Percentiles rank a stretch among this genome's conserved stretches.
These are phyloP conservation scores for Boletellus emodensis DNA, from an alignment of 768 basidiomycete species.

Conservation along the genomic window DNA sequence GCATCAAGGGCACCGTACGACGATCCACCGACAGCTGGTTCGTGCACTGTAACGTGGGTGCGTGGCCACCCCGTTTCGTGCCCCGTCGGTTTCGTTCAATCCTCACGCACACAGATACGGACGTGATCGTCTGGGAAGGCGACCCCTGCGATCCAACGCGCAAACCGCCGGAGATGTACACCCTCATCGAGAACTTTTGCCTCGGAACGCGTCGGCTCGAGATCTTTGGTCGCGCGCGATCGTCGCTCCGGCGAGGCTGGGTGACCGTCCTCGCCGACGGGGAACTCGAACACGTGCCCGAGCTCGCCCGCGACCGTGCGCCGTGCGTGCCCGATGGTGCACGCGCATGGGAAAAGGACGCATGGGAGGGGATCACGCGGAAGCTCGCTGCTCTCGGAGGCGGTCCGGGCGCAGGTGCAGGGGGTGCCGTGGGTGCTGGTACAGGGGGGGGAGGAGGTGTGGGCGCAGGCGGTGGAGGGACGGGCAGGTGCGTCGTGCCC, in stretches of 20 bases:
- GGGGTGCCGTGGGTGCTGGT: no score
- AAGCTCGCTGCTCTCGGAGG: slow-evolving; percentile 44
- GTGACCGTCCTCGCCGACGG: slow-evolving; percentile 74
- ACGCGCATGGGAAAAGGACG: slow-evolving; percentile 54
- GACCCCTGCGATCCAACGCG: slow-evolving; percentile 76
- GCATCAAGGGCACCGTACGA: slow-evolving; percentile 94
- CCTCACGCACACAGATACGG: slow-evolving; percentile 63
- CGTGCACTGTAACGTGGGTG: slow-evolving; percentile 97
- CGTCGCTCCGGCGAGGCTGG: slow-evolving; percentile 84
- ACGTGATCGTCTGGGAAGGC: slow-evolving; percentile 96
- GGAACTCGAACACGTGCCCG: slow-evolving; percentile 51
- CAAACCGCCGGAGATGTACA: slow-evolving; percentile 95
- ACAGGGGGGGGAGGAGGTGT: no score
- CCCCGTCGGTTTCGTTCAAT: background rate
- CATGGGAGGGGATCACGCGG: slow-evolving; percentile 61
- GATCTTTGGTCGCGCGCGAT: slow-evolving; percentile 70
- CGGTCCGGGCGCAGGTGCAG: no score
- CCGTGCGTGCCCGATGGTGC: slow-evolving; percentile 27
- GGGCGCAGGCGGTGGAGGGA: no score
- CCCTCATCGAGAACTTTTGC: slow-evolving; percentile 96
- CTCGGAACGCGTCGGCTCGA: slow-evolving; percentile 89
- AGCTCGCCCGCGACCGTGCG: slow-evolving; percentile 28
- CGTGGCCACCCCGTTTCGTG: slow-evolving; percentile 22
- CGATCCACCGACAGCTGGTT: slow-evolving; percentile 94
- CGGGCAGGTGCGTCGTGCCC: slow-evolving; percentile 60